phyloP scores from a whole-genome alignment of 2,329 filamentous ascomycete species.

The Teratosphaeria gauchensis region DNA sequence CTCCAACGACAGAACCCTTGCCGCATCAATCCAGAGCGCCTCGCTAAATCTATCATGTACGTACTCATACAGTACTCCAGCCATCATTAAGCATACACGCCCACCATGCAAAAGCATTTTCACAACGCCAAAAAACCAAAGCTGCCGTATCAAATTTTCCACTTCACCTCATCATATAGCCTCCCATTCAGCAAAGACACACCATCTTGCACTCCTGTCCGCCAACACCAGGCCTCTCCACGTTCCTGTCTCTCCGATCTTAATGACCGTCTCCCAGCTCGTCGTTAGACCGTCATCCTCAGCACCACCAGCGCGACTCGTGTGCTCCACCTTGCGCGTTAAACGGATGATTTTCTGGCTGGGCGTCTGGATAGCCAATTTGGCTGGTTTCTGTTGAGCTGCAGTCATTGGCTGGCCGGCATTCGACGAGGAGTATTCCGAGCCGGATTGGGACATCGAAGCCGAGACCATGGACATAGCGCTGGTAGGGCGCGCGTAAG shows the following conservation, averaged over 20 bases:
- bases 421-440: slow-evolving; percentile 44
- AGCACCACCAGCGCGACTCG: slow-evolving; percentile 35
- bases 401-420: slow-evolving; percentile 38
- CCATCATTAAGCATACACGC: neutral
- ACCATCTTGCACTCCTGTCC: slow-evolving; percentile 77
- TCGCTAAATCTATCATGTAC: neutral
- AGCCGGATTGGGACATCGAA: slow-evolving; percentile 37
- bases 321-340: slow-evolving; percentile 60
- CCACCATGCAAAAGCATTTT: neutral
- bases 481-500: slow-evolving; percentile 45
- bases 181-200: slow-evolving; percentile 83
- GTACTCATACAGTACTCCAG: neutral
- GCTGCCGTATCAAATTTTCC: slow-evolving; percentile 14
- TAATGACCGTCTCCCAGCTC: slow-evolving; percentile 84
- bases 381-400: slow-evolving; percentile 69
- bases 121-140: neutral
- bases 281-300: slow-evolving; percentile 60
- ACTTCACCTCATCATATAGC: neutral
- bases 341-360: slow-evolving; percentile 87
- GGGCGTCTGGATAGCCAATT: slow-evolving; percentile 88
- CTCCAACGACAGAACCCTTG: neutral
- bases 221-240: slow-evolving; percentile 77
- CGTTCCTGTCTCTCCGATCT: slow-evolving; percentile 70
- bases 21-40: neutral
- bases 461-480: slow-evolving; percentile 53